These are phyloP conservation scores for Colletotrichum shisoi DNA, from an alignment of 2,329 filamentous ascomycete genomes.

Conservation along the genomic window DNA sequence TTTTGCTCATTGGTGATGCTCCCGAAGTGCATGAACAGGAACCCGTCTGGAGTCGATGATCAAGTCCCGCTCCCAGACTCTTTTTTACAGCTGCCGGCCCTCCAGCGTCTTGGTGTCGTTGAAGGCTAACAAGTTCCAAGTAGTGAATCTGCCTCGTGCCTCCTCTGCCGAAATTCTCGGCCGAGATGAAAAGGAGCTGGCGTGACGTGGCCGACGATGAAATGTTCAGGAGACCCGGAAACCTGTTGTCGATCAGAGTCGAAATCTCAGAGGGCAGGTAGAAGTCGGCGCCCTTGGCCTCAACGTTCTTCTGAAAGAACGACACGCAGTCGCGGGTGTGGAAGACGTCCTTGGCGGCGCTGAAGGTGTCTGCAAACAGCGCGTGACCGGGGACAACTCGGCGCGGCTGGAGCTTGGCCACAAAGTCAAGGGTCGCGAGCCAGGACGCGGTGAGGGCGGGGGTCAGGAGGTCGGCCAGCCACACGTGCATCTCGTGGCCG, in stretches of 20 bases:
- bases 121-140: slow-evolving; percentile 13
- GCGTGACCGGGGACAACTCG: slow-evolving; percentile 29
- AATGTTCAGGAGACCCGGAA: slow-evolving; percentile 25
- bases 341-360: slow-evolving; percentile 5
- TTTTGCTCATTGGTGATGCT: too few relatives aligned
- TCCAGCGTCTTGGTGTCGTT: slow-evolving; percentile 17
- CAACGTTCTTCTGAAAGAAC: slow-evolving; percentile 33
- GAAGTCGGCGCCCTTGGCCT: slow-evolving; percentile 20
- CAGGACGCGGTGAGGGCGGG: slow-evolving; percentile 26
- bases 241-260: slow-evolving; percentile 6
- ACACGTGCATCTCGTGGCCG: slow-evolving; percentile 29
- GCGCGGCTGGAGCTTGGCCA: slow-evolving; percentile 9
- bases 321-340: slow-evolving; percentile 23
- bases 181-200: slow-evolving; percentile 25
- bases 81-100: slow-evolving; percentile 24
- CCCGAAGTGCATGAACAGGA: too few relatives aligned
- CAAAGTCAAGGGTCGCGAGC: slow-evolving; percentile 29
- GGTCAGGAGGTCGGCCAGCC: slow-evolving; percentile 33
- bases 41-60: too few relatives aligned
- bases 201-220: slow-evolving; percentile 17
- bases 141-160: slow-evolving; percentile 13
- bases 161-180: slow-evolving; percentile 30
- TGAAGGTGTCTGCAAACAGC: slow-evolving; percentile 11
- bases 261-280: slow-evolving; percentile 26
- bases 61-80: not conserved